Percentiles rank a stretch among this genome's conserved stretches.
phyloP scores from a whole-genome alignment of 352 stramenopile genomes.

The Discostella stelligera region DNA sequence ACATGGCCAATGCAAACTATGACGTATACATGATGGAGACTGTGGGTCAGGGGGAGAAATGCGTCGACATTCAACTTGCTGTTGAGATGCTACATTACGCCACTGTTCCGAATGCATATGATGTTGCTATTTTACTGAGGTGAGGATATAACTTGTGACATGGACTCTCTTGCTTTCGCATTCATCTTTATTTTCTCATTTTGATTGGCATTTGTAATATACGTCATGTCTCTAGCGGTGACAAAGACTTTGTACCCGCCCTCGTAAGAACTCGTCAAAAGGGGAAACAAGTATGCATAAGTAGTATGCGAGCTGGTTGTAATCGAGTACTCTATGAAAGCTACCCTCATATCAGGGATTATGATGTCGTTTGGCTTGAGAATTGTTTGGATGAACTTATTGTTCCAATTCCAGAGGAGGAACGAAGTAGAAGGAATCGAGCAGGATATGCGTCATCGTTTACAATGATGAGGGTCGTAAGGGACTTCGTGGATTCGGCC shows the following conservation, averaged over 20 bases:
- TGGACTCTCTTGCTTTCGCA: background rate
- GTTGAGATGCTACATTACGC: constrained; percentile 83
- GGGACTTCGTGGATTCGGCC: constrained; percentile 64
- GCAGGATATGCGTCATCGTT: constrained; percentile 48
- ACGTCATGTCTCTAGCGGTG: constrained; percentile 36
- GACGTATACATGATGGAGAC: constrained; percentile 80
- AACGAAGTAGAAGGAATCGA: constrained; percentile 28
- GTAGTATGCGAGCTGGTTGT: constrained; percentile 59
- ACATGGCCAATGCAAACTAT: constrained; percentile 75
- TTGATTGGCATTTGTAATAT: background rate
- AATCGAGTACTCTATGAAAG: constrained; percentile 65
- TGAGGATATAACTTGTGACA: constrained; percentile 15
- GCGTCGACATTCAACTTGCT: constrained; percentile 81
- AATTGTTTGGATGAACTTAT: constrained; percentile 67
- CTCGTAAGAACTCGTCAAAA: constrained; percentile 77
- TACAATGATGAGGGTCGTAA: constrained; percentile 64
- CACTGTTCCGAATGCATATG: constrained; percentile 79
- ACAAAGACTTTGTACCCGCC: constrained; percentile 79
- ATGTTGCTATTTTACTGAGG: constrained; percentile 74
- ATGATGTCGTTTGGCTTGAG: constrained; percentile 73
- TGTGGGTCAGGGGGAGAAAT: constrained; percentile 72
- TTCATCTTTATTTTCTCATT: background rate
- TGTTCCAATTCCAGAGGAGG: constrained; percentile 41
- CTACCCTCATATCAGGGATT: constrained; percentile 66
- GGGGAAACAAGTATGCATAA: constrained; percentile 66